These are phyloP conservation scores for Ilex paraguariensis DNA, from an alignment of 305 asterid genomes.

Conservation along the genomic window DNA sequence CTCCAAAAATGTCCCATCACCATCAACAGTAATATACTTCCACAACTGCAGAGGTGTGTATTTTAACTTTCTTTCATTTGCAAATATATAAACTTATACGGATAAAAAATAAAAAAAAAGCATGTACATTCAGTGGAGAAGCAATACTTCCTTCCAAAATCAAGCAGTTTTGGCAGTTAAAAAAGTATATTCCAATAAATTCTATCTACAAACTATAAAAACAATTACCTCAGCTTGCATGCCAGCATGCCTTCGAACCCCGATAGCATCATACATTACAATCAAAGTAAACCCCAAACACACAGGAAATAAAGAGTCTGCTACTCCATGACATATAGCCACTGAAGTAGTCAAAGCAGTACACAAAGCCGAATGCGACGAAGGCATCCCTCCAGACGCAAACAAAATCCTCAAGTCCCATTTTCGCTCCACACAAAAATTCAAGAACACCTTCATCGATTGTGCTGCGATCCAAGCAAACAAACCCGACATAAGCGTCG, in stretches of 20 bases:
- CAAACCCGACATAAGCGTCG: slow-evolving; percentile 67
- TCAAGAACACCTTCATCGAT: slow-evolving; percentile 66
- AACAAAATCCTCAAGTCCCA: slow-evolving; percentile 77
- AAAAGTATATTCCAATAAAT: too few relatives aligned
- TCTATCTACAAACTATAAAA: background rate
- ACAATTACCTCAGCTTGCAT: slow-evolving; percentile 75
- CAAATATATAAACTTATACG: too few relatives aligned
- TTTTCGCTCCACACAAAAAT: slow-evolving; percentile 69
- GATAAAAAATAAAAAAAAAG: too few relatives aligned
- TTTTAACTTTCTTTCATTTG: too few relatives aligned
- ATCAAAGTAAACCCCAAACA: slow-evolving; percentile 81
- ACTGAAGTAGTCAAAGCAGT: slow-evolving; percentile 85
- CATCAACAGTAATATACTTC: too few relatives aligned
- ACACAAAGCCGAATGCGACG: slow-evolving; percentile 79
- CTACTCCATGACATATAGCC: slow-evolving; percentile 85
- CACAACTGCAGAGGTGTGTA: too few relatives aligned
- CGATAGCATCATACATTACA: slow-evolving; percentile 90
- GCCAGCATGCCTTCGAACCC: slow-evolving; percentile 87
- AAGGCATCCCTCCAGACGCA: slow-evolving; percentile 94
- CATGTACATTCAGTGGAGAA: too few relatives aligned
- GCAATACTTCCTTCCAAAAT: too few relatives aligned
- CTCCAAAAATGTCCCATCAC: too few relatives aligned
- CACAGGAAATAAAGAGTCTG: slow-evolving; percentile 87
- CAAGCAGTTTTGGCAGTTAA: too few relatives aligned
- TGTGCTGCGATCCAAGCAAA: slow-evolving; percentile 73